Evolutionary conservation across 2,329 filamentous ascomycete genomes (phyloP).

Genomic region (Hypoxylon sp.): DNA sequence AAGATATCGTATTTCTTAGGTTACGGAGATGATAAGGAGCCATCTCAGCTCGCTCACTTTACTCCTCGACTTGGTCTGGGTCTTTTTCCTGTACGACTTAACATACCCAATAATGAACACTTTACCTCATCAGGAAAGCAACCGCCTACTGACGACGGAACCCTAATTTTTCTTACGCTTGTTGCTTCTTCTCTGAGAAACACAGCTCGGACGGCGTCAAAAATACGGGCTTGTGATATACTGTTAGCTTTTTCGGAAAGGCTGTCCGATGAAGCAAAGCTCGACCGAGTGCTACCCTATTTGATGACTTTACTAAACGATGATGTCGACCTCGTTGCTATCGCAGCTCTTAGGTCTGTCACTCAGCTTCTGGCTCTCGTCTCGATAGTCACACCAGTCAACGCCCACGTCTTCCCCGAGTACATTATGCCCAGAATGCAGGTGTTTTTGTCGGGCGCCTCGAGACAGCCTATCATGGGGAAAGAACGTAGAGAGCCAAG

Average conservation of each 20-base stretch:
- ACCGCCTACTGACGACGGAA: slow-evolving; percentile 81
- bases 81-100: slow-evolving; percentile 82
- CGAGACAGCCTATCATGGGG: slow-evolving; percentile 46
- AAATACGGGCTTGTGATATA: slow-evolving; percentile 88
- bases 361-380: slow-evolving; percentile 90
- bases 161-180: slow-evolving; percentile 88
- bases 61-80: slow-evolving; percentile 62
- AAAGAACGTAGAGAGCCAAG: slow-evolving; percentile 61
- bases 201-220: slow-evolving; percentile 86
- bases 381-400: slow-evolving; percentile 82
- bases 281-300: slow-evolving; percentile 92
- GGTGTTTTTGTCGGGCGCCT: slow-evolving; percentile 57
- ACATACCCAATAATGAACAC: slow-evolving; percentile 85
- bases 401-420: slow-evolving; percentile 73
- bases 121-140: slow-evolving; percentile 68
- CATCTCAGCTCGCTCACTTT: slow-evolving; percentile 45
- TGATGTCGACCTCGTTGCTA: slow-evolving; percentile 81
- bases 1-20: slow-evolving; percentile 96
- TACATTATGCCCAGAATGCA: slow-evolving; percentile 73
- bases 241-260: slow-evolving; percentile 90
- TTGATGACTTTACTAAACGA: slow-evolving; percentile 85
- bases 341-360: slow-evolving; percentile 84
- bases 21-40: slow-evolving; percentile 64
- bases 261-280: slow-evolving; percentile 92
- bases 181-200: slow-evolving; percentile 89